Conservation (phyloP, 768 basidiomycete genomes). For the Rhizopogon vinicolor region DNA sequence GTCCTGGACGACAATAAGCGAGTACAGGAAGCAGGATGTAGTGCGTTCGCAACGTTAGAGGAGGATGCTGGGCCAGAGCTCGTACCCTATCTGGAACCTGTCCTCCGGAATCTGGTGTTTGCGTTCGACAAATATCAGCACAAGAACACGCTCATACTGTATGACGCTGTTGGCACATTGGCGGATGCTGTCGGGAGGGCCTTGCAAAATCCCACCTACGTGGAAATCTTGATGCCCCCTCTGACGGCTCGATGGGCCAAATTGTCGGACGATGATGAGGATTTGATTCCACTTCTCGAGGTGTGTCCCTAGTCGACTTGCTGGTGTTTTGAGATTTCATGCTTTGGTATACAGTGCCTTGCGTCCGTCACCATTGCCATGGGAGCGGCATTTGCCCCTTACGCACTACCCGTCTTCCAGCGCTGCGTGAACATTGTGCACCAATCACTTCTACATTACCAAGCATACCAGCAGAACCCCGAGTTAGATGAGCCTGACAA, state of each 20-base stretch:
- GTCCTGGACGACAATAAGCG: constrained; percentile 98
- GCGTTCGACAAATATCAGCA: constrained; percentile 99
- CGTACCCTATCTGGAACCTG: constrained; percentile 91
- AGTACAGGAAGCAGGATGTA: constrained; percentile 98
- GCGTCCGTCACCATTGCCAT: constrained; percentile 97
- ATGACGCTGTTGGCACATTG: constrained; percentile 97
- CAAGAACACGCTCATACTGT: constrained; percentile 97
- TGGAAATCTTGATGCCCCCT: constrained; percentile 96
- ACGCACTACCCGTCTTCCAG: constrained; percentile 88
- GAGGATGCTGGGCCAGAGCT: constrained; percentile 92
- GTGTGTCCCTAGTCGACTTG: constrained; percentile 39
- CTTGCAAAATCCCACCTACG: constrained; percentile 78
- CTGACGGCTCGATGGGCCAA: constrained; percentile 87
- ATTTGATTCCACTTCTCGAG: constrained; percentile 93
- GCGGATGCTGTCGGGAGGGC: constrained; percentile 94
- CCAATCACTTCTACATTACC: constrained; percentile 76
- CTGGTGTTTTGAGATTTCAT: not conserved
- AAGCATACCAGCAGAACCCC: constrained; percentile 82
- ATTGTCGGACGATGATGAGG: constrained; percentile 86
- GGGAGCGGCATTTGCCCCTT: constrained; percentile 82
- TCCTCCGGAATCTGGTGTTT: constrained; percentile 89
- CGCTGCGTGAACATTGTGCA: constrained; percentile 88
- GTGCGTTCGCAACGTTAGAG: constrained; percentile 96
- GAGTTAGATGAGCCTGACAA: constrained; percentile 94
- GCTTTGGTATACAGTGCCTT: constrained; percentile 63